phyloP scores from a whole-genome alignment of 441 rosid genomes.

The Theobroma grandiflorum region DNA sequence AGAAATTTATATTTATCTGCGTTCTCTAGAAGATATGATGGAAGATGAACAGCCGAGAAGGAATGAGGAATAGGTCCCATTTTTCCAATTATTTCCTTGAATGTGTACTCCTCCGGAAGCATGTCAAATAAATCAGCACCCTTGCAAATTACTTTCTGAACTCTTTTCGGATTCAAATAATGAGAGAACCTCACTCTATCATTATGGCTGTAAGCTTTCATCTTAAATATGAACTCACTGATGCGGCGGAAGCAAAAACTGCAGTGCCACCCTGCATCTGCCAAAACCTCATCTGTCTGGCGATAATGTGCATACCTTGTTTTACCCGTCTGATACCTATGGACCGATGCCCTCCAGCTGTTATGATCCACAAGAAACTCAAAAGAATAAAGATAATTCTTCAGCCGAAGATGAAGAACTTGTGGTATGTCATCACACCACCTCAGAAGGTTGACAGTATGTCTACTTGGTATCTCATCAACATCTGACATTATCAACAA shows the following conservation, averaged over 20 bases:
- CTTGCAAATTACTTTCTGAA: conserved; percentile 86
- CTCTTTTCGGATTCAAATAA: conserved; percentile 80
- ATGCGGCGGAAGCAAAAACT: conserved; percentile 95
- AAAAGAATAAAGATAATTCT: conserved; percentile 90
- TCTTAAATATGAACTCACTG: conserved; percentile 89
- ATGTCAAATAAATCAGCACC: conserved; percentile 93
- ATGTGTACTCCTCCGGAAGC: conserved; percentile 96
- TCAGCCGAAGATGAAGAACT: conserved; percentile 79
- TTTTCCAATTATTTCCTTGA: conserved; percentile 91
- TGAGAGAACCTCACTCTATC: conserved; percentile 90
- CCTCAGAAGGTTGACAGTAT: conserved; percentile 87
- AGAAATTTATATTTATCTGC: conserved; percentile 85
- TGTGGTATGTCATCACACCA: conserved; percentile 91
- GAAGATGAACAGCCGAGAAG: conserved; percentile 92
- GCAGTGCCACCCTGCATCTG: conserved; percentile 55
- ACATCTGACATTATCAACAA: conserved; percentile 95
- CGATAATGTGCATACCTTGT: conserved; percentile 94
- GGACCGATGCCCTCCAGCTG: conserved; percentile 97
- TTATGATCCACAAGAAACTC: conserved; percentile 83
- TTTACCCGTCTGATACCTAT: conserved; percentile 74
- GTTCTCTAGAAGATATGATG: conserved; percentile 81
- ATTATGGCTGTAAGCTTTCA: conserved; percentile 93
- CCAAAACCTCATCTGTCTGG: conserved; percentile 77
- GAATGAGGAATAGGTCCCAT: conserved; percentile 98
- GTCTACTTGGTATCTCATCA: conserved; percentile 95